Evolutionary conservation across 192 early-diverging fungal genomes (phyloP).

Genomic region (Coemansia sp.): DNA sequence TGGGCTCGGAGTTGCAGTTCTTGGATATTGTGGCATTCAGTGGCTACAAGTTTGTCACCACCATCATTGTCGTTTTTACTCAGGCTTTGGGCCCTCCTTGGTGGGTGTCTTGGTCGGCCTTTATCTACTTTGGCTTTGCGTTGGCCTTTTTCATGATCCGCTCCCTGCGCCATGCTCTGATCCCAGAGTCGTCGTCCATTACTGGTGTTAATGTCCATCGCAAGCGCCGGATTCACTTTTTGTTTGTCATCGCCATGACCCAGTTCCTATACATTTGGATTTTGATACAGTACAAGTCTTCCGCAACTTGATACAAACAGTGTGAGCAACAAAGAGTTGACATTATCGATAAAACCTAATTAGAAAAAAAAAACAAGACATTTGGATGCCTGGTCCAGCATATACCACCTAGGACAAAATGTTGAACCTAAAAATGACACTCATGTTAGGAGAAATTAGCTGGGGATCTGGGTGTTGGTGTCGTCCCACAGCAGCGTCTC

Average conservation of each 20-base stretch:
- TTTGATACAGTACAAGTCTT: constrained; percentile 57
- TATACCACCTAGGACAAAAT: background rate
- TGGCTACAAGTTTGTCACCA: constrained; percentile 93
- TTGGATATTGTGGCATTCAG: constrained; percentile 84
- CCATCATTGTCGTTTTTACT: constrained; percentile 50
- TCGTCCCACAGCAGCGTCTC: constrained; percentile 55
- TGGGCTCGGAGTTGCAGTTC: constrained; percentile 75
- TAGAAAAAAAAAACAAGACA: no score
- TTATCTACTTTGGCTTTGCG: constrained; percentile 70
- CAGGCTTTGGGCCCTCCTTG: constrained; percentile 33
- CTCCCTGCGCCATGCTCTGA: constrained; percentile 69
- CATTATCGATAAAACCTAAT: no score
- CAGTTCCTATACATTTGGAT: constrained; percentile 82
- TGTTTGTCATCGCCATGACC: constrained; percentile 78
- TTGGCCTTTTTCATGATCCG: constrained; percentile 86
- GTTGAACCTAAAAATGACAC: background rate
- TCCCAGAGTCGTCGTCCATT: constrained; percentile 62
- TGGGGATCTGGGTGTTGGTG: constrained; percentile 36
- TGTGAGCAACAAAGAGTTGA: background rate
- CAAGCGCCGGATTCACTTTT: constrained; percentile 80
- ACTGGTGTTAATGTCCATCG: constrained; percentile 62
- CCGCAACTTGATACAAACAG: constrained; percentile 1
- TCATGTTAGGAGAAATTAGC: constrained; percentile 9
- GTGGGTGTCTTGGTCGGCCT: constrained; percentile 63
- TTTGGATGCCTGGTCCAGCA: no score